A percentile compares a stretch with the other conserved stretches of the same genome.
Conservation (phyloP, 495 filamentous ascomycete genomes). For the Neurospora sp. region DNA sequence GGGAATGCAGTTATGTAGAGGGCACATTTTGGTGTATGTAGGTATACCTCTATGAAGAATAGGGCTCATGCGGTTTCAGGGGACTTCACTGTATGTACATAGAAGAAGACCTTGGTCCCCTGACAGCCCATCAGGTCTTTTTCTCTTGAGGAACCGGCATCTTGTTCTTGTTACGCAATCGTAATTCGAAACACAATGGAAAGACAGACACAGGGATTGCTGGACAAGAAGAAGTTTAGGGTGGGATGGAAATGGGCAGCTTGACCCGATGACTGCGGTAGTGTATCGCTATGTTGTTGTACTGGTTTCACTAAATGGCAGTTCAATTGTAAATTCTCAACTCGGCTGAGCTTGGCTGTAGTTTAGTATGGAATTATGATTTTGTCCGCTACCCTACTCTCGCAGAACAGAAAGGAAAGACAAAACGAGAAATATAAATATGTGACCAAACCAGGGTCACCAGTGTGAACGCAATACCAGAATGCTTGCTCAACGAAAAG, state of each 20-base stretch:
- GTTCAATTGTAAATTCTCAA: not conserved
- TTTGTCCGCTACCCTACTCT: not conserved
- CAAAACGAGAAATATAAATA: not conserved
- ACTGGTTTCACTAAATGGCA: not conserved
- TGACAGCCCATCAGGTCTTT: not conserved
- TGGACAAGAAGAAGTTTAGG: not conserved
- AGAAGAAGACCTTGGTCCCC: not conserved
- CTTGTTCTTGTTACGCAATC: not conserved
- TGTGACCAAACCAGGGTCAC: constrained; percentile 13
- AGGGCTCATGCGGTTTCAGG: not conserved
- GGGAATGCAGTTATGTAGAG: not conserved
- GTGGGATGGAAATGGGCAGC: not conserved
- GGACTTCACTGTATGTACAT: not conserved
- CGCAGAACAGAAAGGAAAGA: not conserved
- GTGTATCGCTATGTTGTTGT: not conserved
- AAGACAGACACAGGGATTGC: not conserved
- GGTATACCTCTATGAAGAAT: no score
- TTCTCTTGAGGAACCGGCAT: not conserved
- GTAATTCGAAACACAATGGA: not conserved
- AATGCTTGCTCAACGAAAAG: constrained; percentile 1
- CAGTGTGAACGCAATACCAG: constrained; percentile 10
- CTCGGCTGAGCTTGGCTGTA: not conserved
- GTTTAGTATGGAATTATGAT: not conserved
- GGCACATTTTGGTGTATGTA: not conserved
- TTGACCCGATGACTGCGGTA: not conserved